phyloP scores from a whole-genome alignment of 108 stramenopile species.

The Schizochytrium sp. region DNA sequence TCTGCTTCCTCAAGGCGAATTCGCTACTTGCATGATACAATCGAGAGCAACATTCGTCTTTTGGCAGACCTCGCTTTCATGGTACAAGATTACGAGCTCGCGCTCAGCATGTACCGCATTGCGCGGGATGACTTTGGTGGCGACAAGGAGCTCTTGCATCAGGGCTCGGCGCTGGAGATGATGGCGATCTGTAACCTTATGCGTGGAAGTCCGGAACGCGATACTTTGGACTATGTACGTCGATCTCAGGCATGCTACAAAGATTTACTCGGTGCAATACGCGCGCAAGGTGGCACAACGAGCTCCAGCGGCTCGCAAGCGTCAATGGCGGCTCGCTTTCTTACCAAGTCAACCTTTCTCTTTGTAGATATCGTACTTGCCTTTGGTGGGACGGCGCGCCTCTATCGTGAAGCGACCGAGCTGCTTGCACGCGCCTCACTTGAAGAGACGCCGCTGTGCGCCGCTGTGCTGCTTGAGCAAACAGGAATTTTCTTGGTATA shows the following conservation, averaged over 20 bases:
- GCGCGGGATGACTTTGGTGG: not conserved
- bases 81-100: not conserved
- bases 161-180: not conserved
- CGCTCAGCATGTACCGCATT: not conserved
- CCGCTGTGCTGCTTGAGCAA: not conserved
- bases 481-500: not conserved
- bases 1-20: not conserved
- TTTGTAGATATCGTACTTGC: not conserved
- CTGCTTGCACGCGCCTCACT: not conserved
- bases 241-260: not conserved
- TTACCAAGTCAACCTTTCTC: not conserved
- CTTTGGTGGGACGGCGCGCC: not conserved
- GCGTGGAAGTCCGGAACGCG: not conserved
- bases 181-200: not conserved
- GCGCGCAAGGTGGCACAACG: not conserved
- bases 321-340: not conserved
- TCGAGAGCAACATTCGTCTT: not conserved
- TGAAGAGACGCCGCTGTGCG: not conserved
- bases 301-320: not conserved
- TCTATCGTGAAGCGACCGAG: not conserved
- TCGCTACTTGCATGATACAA: not conserved
- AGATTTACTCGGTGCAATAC: not conserved
- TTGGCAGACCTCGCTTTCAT: conserved; percentile 6
- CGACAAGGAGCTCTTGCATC: not conserved
- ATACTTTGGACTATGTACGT: not conserved